phyloP scores from a whole-genome alignment of 768 basidiomycete genomes.

The Leccinum boreale region DNA sequence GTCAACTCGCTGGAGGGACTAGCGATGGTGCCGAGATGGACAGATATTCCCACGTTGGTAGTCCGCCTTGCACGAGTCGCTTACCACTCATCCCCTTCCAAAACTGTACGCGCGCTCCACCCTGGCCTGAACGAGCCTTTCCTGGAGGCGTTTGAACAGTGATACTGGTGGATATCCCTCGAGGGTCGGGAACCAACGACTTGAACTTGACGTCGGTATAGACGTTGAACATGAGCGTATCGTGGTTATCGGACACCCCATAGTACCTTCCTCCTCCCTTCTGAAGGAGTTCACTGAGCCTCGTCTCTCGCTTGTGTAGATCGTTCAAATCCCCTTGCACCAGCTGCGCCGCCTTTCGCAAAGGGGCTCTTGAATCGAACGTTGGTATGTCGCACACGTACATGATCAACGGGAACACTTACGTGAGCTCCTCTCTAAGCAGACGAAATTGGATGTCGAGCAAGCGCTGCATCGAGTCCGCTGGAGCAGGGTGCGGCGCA shows the following conservation, averaged over 20 bases:
- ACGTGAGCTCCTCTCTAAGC: constrained; percentile 70
- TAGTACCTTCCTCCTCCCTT: constrained; percentile 59
- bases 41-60: constrained; percentile 36
- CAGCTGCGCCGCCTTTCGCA: constrained; percentile 48
- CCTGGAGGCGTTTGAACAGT: constrained; percentile 54
- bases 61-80: constrained; percentile 56
- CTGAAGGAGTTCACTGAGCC: constrained; percentile 44
- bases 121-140: constrained; percentile 41
- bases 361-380: constrained; percentile 41
- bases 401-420: constrained; percentile 13
- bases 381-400: neutral
- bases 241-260: constrained; percentile 37
- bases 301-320: constrained; percentile 28
- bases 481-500: constrained; percentile 60
- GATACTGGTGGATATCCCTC: constrained; percentile 49
- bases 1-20: constrained; percentile 44
- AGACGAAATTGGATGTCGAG: constrained; percentile 76
- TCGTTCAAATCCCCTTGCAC: constrained; percentile 44
- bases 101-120: constrained; percentile 43
- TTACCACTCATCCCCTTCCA: constrained; percentile 64
- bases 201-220: constrained; percentile 53
- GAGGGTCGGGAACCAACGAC: constrained; percentile 46
- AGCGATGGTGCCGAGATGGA: constrained; percentile 54
- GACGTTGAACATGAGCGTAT: constrained; percentile 58
- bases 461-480: constrained; percentile 58